Percentiles rank a stretch among this genome's conserved stretches.
Conservation (phyloP, 306 rosid species). For the Ochetophila trinervis region DNA sequence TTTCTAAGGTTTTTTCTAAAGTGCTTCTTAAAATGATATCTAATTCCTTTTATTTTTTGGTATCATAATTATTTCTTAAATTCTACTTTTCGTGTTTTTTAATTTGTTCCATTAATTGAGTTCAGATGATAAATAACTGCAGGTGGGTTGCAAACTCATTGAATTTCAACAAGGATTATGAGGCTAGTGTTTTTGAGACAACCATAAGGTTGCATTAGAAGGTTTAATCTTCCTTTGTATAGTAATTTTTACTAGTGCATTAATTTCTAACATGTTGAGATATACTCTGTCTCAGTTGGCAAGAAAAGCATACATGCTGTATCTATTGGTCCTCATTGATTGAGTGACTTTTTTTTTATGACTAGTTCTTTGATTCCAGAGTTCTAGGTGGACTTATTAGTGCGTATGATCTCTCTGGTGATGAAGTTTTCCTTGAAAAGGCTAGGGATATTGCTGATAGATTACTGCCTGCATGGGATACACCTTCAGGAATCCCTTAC, state of each 20-base stretch:
- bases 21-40: background rate
- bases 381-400: constrained; percentile 66
- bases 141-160: constrained; percentile 61
- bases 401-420: constrained; percentile 61
- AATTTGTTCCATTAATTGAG: background rate
- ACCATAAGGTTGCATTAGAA: constrained; percentile 73
- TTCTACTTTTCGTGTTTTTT: background rate
- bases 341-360: background rate
- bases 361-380: constrained; percentile 37
- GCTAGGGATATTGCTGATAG: constrained; percentile 61
- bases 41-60: background rate
- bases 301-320: background rate
- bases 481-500: constrained; percentile 67
- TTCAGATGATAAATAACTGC: constrained; percentile 30
- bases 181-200: constrained; percentile 75
- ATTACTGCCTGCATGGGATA: constrained; percentile 65
- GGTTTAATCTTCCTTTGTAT: constrained; percentile 48
- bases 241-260: constrained; percentile 10
- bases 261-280: constrained; percentile 25
- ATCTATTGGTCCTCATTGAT: constrained; percentile 1
- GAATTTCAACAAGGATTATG: constrained; percentile 43
- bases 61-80: background rate
- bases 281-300: constrained; percentile 8
- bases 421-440: constrained; percentile 54
- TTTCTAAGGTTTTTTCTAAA: background rate